Evolutionary conservation across 2,329 filamentous ascomycete genomes (phyloP), one percentile per base, ranked within the genome.

Genomic region (Monosporascus cannonballus): DNA sequence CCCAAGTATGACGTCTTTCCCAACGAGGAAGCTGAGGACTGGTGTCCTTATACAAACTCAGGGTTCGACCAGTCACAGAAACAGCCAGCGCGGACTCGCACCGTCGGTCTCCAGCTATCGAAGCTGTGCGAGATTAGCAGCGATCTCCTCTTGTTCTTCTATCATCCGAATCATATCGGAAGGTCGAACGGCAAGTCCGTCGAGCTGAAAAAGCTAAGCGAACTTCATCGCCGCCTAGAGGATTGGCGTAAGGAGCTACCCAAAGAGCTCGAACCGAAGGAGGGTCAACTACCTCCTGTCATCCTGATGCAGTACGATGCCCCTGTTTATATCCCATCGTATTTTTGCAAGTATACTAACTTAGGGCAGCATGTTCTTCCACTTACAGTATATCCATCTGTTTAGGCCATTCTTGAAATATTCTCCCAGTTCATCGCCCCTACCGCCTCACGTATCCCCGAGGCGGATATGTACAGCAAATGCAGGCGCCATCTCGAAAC

Each of bases 341-440:
- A 6, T 8, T 41, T 17, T n/a, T 18, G 17, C 9, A 41, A 8
- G 49, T 17, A 48, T 1, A 38, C 60, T 72, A 50, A 72, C 57
- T 17, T 47, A 25, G 30, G 27, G 8, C 63, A 96, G 92, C 73
- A 97, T 97, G 92, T 96, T 97, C 71, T 96, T 93, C 69, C 92
- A 97, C 65, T 79, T 97, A 1, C 84, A 96, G 47, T 96, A 95
- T 66, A 96, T 97, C 55, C 92, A 97, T 64, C 84, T 97, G 4
- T 97, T 96, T 75, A 85, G 93, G 5, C 93, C 94, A 0, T 97
- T 97, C 66, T 79, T 97, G 49, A 96, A 94, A 69, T 97, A 96
- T 66, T 87, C 83, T 3, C 90, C 88, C 48, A 75, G 82, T 6
- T 86, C 85, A 1, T 96, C 92, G 1, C 93, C 91, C 1, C 78